Base-by-base conservation (phyloP, 2,329 filamentous ascomycete species). In the Epichloe festucae region DNA sequence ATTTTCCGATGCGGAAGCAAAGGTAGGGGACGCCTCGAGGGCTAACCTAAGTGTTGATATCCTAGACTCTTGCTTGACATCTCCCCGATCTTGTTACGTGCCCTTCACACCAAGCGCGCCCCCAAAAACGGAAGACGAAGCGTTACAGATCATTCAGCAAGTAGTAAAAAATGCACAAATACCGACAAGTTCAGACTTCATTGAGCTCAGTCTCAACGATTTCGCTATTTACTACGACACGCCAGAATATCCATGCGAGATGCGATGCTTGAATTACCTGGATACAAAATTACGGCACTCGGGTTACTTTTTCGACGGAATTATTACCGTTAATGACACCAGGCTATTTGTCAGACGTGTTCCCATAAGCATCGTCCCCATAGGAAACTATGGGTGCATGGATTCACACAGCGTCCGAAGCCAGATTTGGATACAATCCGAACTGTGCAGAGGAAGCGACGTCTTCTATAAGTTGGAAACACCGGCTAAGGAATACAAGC, bases 351-450 rank as follows among this genome's bases (percentile, higher is more conserved):
- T 91, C 0, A 65, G 76, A 45, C 66, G 62, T 0, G 68, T 87
- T 0, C 67, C 72, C 0, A 85, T 91, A 46, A 60, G 66, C 0
- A 68, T 74, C 1, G 66, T 85, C 1, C 81, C 84, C 0, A 74
- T 93, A 11, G 84, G 81, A 2, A 81, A 81, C 31, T 89, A 89
- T 60, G 79, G 78, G 0, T 62, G 78, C 0, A 62, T 73, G 1
- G 60, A 70, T 0, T 59, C 70, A 6, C 63, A 73, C 21, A 73
- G 75, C 0, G 73, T 82, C 3, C 69, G 65, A 2, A 70, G 70
- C 8, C 67, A 76, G 15, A 72, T 89, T 1, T 90, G 83, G 76
- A 73, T 91, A 2, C 75, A 79, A 17, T 85, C 85, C 0, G 47
- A 57, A 0, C 49, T 67, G 0, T 76, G 77, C 50, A 64, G 59